Conservation (phyloP, 371 early-diverging fungal species). For the Nematocida sp. region DNA sequence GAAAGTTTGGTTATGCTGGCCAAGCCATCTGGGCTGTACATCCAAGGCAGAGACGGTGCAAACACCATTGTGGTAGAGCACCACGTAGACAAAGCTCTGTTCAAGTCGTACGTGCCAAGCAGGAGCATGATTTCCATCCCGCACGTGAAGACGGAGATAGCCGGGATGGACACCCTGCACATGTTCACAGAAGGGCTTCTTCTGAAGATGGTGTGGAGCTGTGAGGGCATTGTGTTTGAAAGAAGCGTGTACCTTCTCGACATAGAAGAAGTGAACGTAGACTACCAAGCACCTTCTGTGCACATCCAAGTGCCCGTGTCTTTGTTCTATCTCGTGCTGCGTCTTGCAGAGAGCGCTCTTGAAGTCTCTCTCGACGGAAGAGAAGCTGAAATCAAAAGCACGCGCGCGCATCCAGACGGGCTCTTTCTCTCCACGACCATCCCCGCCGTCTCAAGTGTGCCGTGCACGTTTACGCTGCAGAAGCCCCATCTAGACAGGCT, state of each 20-base stretch:
- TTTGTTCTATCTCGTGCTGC: neutral
- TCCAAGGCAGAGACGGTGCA: constrained; percentile 18
- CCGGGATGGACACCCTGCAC: constrained; percentile 8
- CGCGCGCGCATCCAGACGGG: neutral
- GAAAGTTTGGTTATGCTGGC: neutral
- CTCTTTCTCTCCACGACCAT: neutral
- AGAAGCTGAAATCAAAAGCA: neutral
- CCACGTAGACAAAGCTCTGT: constrained; percentile 17
- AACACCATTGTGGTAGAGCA: constrained; percentile 31
- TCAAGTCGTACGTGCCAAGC: neutral
- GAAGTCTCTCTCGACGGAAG: neutral
- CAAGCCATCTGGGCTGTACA: constrained; percentile 11
- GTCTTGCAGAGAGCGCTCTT: neutral
- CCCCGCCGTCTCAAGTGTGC: neutral
- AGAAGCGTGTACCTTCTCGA: constrained; percentile 24
- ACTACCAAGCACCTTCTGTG: neutral
- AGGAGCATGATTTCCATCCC: constrained; percentile 2
- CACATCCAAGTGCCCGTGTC: neutral
- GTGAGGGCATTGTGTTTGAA: constrained; percentile 13
- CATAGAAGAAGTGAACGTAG: neutral
- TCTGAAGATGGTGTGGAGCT: constrained; percentile 11
- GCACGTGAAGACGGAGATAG: constrained; percentile 9
- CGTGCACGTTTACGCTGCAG: constrained; percentile 24
- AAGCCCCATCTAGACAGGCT: constrained; percentile 46
- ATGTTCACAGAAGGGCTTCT: neutral